phyloP scores from a whole-genome alignment of 257 asterid genomes.

The Solanum paucissectum region DNA sequence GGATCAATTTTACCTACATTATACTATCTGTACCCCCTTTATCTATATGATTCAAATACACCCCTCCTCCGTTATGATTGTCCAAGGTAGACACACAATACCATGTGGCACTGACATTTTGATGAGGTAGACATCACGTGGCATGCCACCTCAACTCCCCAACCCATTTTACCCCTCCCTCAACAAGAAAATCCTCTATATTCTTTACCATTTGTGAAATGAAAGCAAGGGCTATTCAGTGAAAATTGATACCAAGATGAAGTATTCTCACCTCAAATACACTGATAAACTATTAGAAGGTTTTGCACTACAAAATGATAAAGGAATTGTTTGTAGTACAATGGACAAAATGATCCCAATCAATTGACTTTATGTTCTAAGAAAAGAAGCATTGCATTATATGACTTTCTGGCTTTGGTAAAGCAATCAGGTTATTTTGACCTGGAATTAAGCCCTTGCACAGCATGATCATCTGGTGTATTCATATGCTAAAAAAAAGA shows the following conservation, averaged over 20 bases:
- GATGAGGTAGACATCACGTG: not conserved
- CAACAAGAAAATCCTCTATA: not conserved
- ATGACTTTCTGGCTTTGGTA: not conserved
- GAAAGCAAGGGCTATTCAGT: not conserved
- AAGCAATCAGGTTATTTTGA: not conserved
- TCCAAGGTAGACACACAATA: not conserved
- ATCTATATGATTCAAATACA: not conserved
- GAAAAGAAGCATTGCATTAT: not conserved
- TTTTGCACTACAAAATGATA: not conserved
- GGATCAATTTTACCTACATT: not conserved
- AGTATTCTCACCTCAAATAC: not conserved
- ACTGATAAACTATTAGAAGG: not conserved
- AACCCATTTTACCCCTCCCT: not conserved
- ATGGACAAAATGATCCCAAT: not conserved
- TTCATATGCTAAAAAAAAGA: not conserved
- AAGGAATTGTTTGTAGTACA: not conserved
- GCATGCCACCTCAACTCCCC: not conserved
- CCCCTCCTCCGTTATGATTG: not conserved
- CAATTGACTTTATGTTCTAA: not conserved
- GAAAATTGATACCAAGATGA: not conserved
- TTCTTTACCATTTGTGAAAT: not conserved
- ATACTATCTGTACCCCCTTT: not conserved
- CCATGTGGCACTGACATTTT: not conserved
- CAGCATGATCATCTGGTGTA: not conserved
- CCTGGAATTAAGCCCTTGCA: not conserved